Percentiles rank a stretch among this genome's conserved stretches.
Evolutionary conservation across 768 basidiomycete genomes (phyloP).

Genomic region (Cantharellus cinnabarinus): DNA sequence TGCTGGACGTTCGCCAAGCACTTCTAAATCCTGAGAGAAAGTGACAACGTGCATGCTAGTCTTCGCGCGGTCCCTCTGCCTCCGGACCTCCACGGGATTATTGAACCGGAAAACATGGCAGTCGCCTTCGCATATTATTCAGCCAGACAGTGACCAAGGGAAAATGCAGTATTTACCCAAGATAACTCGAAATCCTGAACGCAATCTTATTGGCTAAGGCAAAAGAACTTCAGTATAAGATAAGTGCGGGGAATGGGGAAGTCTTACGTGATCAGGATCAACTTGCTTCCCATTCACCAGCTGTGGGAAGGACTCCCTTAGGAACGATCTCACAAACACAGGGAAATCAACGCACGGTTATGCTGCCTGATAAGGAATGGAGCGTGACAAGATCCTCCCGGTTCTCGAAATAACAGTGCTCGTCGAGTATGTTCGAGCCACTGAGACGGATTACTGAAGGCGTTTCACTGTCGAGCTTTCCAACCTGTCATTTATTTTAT

Average conservation of each 20-base stretch:
- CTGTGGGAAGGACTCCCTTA: conserved; percentile 21
- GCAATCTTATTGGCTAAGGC: conserved; percentile 52
- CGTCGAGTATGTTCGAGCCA: conserved; percentile 75
- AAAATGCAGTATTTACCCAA: conserved; percentile 39
- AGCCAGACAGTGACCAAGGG: background rate
- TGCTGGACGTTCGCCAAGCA: conserved; percentile 17
- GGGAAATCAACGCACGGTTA: conserved; percentile 44
- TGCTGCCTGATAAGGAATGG: conserved; percentile 56
- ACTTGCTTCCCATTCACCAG: conserved; percentile 91
- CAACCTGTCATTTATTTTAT: conserved; percentile 32
- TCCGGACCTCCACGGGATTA: conserved; percentile 86
- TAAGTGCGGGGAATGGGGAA: background rate
- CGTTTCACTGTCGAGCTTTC: conserved; percentile 66
- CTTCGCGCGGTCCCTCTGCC: conserved; percentile 61
- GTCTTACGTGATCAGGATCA: conserved; percentile 45
- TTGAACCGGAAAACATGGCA: conserved; percentile 97
- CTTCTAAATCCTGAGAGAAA: conserved; percentile 46
- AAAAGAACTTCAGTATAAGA: background rate
- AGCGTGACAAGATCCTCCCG: conserved; percentile 66
- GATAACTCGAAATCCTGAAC: conserved; percentile 91
- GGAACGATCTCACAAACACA: conserved; percentile 1
- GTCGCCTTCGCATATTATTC: conserved; percentile 35
- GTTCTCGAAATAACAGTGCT: conserved; percentile 87
- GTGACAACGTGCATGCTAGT: conserved; percentile 47
- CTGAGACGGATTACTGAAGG: conserved; percentile 78